phyloP scores from a whole-genome alignment of 2,329 filamentous ascomycete genomes.

The Apiospora aurea region DNA sequence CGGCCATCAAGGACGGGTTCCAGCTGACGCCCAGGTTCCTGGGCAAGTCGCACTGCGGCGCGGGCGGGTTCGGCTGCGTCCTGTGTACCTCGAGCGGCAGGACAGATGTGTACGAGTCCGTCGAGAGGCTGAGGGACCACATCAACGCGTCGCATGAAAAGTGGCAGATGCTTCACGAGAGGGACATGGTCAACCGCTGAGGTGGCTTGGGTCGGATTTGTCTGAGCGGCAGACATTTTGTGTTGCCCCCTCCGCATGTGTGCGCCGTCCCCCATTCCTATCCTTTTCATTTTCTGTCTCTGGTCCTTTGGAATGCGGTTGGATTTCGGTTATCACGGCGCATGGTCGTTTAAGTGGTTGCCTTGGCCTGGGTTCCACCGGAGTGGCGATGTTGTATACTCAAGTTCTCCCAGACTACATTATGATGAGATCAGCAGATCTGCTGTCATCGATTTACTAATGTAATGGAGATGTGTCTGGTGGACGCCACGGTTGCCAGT shows the following conservation, averaged over 20 bases:
- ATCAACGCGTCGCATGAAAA: constrained; percentile 48
- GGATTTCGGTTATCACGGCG: not conserved
- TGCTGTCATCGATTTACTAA: no score
- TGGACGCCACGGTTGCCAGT: no score
- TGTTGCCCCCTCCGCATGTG: not conserved
- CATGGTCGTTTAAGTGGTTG: no score
- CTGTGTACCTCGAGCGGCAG: constrained; percentile 48
- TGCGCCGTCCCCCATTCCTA: no score
- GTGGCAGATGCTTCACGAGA: constrained; percentile 52
- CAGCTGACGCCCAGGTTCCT: constrained; percentile 47
- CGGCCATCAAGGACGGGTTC: constrained; percentile 48
- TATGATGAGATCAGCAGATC: no score
- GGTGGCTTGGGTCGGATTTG: not conserved
- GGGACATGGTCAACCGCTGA: constrained; percentile 39
- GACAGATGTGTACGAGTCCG: constrained; percentile 43
- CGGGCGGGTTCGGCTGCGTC: constrained; percentile 46
- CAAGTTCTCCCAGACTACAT: no score
- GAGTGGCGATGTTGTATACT: no score
- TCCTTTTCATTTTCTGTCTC: no score
- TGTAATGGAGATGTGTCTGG: no score
- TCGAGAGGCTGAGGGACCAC: constrained; percentile 43
- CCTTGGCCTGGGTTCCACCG: no score
- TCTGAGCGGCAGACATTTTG: not conserved
- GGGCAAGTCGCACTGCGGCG: constrained; percentile 49
- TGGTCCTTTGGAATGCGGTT: no score